Percentiles rank a stretch among this genome's conserved stretches.
phyloP scores from a whole-genome alignment of 2,329 filamentous ascomycete species.

The Phialocephala sp. region DNA sequence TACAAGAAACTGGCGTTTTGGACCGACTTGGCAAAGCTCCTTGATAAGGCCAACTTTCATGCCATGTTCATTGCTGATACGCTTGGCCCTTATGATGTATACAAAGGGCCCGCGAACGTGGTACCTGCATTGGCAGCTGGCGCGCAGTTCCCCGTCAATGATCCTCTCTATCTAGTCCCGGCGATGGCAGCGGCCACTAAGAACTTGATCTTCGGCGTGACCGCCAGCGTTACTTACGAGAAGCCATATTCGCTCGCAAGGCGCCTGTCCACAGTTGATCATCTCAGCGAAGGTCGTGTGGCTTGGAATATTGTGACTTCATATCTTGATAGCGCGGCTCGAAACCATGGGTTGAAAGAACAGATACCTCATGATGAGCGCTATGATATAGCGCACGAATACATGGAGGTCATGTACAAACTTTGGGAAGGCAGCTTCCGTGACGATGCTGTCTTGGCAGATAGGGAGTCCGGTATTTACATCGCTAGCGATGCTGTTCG shows the following conservation, averaged over 20 bases:
- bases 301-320: constrained; percentile 8
- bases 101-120: constrained; percentile 4
- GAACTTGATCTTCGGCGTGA: constrained; percentile 3
- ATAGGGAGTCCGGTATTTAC: background rate
- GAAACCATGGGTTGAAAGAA: constrained; percentile 7
- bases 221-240: constrained; percentile 4
- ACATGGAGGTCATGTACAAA: constrained; percentile 3
- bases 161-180: constrained; percentile 3
- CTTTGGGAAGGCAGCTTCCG: constrained; percentile 7
- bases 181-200: background rate
- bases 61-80: constrained; percentile 10
- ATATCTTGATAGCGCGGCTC: constrained; percentile 3
- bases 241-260: constrained; percentile 6
- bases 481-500: constrained; percentile 3
- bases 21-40: background rate
- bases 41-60: background rate
- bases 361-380: constrained; percentile 7
- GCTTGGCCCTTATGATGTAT: background rate
- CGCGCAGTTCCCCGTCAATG: constrained; percentile 6
- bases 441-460: constrained; percentile 3
- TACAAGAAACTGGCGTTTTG: constrained; percentile 2
- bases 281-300: background rate
- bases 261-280: background rate
- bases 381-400: constrained; percentile 2
- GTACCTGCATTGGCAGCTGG: constrained; percentile 5